A percentile compares a stretch with the other conserved stretches of the same genome.
Conservation (phyloP, 2,329 filamentous ascomycete species). For the Cladophialophora bantiana region DNA sequence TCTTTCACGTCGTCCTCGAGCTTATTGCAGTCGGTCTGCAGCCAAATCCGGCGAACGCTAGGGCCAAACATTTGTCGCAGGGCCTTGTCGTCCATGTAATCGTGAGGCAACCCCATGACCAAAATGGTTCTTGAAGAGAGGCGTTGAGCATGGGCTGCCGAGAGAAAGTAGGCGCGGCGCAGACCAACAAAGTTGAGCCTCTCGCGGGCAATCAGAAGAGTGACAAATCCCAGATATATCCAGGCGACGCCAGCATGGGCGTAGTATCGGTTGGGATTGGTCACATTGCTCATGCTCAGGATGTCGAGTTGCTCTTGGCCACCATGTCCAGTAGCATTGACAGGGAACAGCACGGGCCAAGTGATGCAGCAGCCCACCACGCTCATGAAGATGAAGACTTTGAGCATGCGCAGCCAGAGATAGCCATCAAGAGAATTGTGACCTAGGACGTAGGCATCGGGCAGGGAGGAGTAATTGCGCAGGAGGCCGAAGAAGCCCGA, state of each 20-base stretch:
- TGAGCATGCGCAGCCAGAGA: constrained; percentile 86
- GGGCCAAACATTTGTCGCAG: constrained; percentile 78
- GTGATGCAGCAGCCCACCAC: constrained; percentile 82
- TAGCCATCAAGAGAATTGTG: constrained; percentile 92
- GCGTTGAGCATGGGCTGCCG: constrained; percentile 80
- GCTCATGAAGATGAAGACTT: constrained; percentile 77
- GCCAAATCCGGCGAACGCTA: constrained; percentile 82
- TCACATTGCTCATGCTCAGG: constrained; percentile 80
- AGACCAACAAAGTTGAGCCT: constrained; percentile 90
- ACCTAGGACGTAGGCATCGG: constrained; percentile 82
- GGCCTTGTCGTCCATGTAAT: constrained; percentile 76
- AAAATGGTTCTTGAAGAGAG: constrained; percentile 89
- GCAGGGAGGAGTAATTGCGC: constrained; percentile 58
- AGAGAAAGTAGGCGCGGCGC: constrained; percentile 87
- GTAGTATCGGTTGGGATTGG: constrained; percentile 70
- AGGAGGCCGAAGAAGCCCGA: constrained; percentile 35
- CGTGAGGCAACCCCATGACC: constrained; percentile 80
- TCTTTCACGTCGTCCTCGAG: constrained; percentile 80
- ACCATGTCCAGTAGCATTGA: constrained; percentile 83
- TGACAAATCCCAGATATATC: constrained; percentile 82
- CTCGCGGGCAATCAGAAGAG: constrained; percentile 86
- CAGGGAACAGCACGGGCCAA: constrained; percentile 86
- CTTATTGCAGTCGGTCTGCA: constrained; percentile 76
- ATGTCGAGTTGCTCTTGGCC: constrained; percentile 73
- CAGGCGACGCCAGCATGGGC: constrained; percentile 80